Conservation (phyloP, 306 rosid genomes). For the Fragaria nilgerrensis region DNA sequence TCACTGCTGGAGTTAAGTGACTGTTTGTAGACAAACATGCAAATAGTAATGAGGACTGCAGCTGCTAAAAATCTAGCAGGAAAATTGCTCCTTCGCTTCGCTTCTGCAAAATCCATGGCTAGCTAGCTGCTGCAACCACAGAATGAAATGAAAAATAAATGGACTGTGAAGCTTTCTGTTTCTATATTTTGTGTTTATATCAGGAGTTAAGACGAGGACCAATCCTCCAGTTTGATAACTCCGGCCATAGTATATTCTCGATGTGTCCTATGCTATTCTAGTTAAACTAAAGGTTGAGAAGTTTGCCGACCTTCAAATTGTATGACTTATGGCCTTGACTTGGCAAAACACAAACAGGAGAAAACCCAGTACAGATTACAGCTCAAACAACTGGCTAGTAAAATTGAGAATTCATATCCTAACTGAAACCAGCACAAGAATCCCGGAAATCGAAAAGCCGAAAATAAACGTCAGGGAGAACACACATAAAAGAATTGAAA, state of each 20-base stretch:
- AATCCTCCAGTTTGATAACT: background rate
- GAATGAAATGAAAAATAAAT: background rate
- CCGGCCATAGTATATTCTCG: background rate
- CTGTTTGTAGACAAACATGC: constrained; percentile 61
- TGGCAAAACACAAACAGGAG: background rate
- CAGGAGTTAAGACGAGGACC: background rate
- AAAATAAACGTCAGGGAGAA: background rate
- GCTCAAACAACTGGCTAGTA: background rate
- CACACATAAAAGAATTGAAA: background rate
- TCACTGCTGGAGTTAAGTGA: constrained; percentile 49
- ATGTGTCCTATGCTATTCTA: constrained; percentile 1
- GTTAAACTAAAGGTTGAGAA: background rate
- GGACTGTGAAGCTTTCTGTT: background rate
- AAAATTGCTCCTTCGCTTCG: constrained; percentile 52
- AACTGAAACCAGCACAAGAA: background rate
- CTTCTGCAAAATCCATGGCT: constrained; percentile 78
- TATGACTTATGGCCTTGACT: background rate
- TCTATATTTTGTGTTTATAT: background rate
- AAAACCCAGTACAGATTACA: background rate
- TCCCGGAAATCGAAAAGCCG: background rate
- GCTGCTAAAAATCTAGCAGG: constrained; percentile 57
- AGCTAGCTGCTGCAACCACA: background rate
- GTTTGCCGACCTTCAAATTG: background rate
- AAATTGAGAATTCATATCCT: background rate
- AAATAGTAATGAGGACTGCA: constrained; percentile 56